Base-by-base conservation (phyloP, 202 grass and related monocot species). In the Eragrostis tef region DNA sequence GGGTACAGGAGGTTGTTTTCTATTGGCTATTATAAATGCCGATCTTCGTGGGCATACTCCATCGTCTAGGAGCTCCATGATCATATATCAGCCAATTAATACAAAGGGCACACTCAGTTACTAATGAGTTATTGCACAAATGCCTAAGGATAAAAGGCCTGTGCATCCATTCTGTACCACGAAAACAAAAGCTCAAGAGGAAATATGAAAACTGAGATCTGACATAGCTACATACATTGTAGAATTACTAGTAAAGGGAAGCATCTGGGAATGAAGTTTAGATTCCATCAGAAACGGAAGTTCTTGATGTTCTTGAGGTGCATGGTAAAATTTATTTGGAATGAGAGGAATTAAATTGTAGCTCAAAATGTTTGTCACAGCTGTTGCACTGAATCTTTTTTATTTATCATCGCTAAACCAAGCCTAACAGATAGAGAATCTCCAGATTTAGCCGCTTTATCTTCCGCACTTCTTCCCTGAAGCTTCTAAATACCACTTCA, bases 171-270 rank as follows among this genome's bases (percentile, higher is more conserved):
- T 39, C 0, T 39, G 34, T 39, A 39, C 34, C 34, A 5, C 5
- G 3, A 39, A 62, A 13, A 36, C 6, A 79, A 62, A 16, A 58
- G 11, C 15, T 83, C 51, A 50, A 16, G 57, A 66, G 34, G 74
- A 54, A 57, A 75, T n/a, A 76, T 68, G 16, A 65, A 60, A 74
- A 46, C 50, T 36, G 14, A 26, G 34, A 39, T 73, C 66, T 13
- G 43, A 74, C 21, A 25, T 52, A 65, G 16, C 4, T 78, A 57
- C 11, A 19, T 27, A 50, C 48, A 45, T 31, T 29, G 1, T 84
- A 4, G 27, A 56, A 69, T 84, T 21, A 66, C 27, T 69, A 57
- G 50, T 65, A 64, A 87, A 63, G 11, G 29, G 54, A 46, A n/a
- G 54, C 10, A 2, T 82, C 2, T 20, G 27, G 25, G 61, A 86